Base-by-base conservation (phyloP, 1,284 basidiomycete species). In the Xerocomus nothofagi region DNA sequence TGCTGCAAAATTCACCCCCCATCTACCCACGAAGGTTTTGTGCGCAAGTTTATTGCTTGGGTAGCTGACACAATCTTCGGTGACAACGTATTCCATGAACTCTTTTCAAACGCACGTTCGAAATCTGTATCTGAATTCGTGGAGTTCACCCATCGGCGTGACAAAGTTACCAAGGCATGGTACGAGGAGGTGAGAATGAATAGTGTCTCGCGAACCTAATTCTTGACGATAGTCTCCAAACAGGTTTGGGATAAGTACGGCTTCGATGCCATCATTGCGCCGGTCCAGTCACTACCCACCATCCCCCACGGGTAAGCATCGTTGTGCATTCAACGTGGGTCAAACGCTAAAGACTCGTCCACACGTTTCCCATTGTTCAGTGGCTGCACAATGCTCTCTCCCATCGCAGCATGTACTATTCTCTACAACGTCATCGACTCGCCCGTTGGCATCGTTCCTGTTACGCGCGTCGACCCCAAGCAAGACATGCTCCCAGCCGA, bases 181-280 rank as follows among this genome's bases (percentile, higher is more conserved):
- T 77, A 84, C 52, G 68, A 78, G 42, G 69, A 81, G 63, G 88
- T 83, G 54, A 47, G 74, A 55, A 21, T 15, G 36, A 33, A 7
- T 43, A 15, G 20, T 37, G 14, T 39, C n/a, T 41, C 47, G 31
- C 21, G 6, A 20, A 15, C 23, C 23, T 27, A 37, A n/a, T n/a
- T 44, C 36, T 36, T 40, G 39, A 38, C 36, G 26, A 17, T 18
- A 14, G 6, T 33, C 27, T 30, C 21, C 33, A 24, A 39, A 42
- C 17, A 44, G 81, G 79, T 91, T 6, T 94, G 91, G 91, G 73
- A 83, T 23, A 74, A 80, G 49, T 61, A 84, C 48, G 62, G 68
- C 0, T 78, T 93, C 21, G 92, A 95, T 63, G 86, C 81, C 0
- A 80, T 94, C 46, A 81, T 94, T 30, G 83, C 82, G 10, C 89